Conservation (phyloP, 1,284 basidiomycete species). For the Mycosarcoma maydis region DNA sequence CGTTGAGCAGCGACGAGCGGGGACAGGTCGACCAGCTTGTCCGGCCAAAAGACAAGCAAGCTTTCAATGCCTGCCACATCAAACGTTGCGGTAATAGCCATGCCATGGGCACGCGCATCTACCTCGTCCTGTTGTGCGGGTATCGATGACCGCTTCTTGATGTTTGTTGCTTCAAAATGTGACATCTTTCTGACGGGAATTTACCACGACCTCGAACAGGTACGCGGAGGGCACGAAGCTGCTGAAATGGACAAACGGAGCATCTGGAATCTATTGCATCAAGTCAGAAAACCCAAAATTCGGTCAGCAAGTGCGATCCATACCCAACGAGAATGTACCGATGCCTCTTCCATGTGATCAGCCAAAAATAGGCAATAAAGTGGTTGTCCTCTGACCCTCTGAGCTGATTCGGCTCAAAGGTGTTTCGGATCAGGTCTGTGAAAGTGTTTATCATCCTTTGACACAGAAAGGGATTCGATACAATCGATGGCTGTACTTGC, state of each 20-base stretch:
- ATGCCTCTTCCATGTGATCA: slow-evolving; percentile 28
- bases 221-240: slow-evolving; percentile 28
- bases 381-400: slow-evolving; percentile 52
- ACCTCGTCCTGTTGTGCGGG: neutral
- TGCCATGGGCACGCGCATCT: neutral
- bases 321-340: neutral
- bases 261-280: slow-evolving; percentile 27
- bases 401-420: slow-evolving; percentile 37
- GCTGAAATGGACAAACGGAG: slow-evolving; percentile 6
- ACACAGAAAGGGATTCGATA: slow-evolving; percentile 6
- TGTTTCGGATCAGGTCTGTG: slow-evolving; percentile 56
- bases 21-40: slow-evolving; percentile 19
- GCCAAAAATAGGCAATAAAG: slow-evolving; percentile 49
- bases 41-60: slow-evolving; percentile 40
- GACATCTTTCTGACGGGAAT: slow-evolving; percentile 12
- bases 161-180: slow-evolving; percentile 23
- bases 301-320: slow-evolving; percentile 6
- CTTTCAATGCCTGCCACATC: slow-evolving; percentile 11
- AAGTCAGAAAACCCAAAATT: neutral
- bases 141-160: neutral
- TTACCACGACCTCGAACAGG: slow-evolving; percentile 46
- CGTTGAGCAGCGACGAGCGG: neutral
- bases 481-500: neutral
- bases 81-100: neutral
- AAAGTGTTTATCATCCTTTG: slow-evolving; percentile 46